Base-by-base conservation (phyloP, 495 filamentous ascomycete species). In the Zalerion maritima region DNA sequence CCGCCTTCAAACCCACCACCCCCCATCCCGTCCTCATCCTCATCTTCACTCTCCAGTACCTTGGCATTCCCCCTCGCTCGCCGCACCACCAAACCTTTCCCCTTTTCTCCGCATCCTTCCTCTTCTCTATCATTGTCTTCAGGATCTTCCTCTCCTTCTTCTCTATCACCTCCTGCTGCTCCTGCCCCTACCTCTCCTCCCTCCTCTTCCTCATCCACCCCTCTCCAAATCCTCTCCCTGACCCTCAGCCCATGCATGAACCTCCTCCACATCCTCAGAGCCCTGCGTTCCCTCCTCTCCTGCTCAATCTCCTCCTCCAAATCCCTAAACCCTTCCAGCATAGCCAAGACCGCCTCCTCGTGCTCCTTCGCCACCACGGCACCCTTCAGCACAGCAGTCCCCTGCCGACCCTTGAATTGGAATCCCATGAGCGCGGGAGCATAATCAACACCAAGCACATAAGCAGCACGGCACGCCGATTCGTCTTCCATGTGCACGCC, bases 351-450 rank as follows among this genome's bases (percentile, higher is more conserved):
- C 0, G 74, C 83, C 38, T 87, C 83, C 10, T 47, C 59, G 32
- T 71, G 69, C 48, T 83, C 79, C 13, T 32, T 42, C 1, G 84
- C 75, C 15, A 92, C 71, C 6, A 96, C 69, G 10, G 78, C 69
- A 0, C 89, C 91, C 4, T 66, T 59, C 10, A 81, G 45, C 9
- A 89, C 64, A 6, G 87, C 81, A 3, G 81, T 93, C 6, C 83
- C 85, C 28, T 76, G 69, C 5, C 82, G 66, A 9, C 82, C 81
- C 47, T 66, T 73, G 47, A 93, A 94, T 17, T 77, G 61, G 45
- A 96, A 97, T 0, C 85, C 85, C 1, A 79, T 89, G 8, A 99
- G 72, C 10, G 91, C 89, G 23, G 82, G 78, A 17, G 81, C 81
- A 40, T 76, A 91, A 52, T 96, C 87, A 19, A 96, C 61, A 0